phyloP scores from a whole-genome alignment of 2,329 filamentous ascomycete species.

The Ophiostoma australiae region DNA sequence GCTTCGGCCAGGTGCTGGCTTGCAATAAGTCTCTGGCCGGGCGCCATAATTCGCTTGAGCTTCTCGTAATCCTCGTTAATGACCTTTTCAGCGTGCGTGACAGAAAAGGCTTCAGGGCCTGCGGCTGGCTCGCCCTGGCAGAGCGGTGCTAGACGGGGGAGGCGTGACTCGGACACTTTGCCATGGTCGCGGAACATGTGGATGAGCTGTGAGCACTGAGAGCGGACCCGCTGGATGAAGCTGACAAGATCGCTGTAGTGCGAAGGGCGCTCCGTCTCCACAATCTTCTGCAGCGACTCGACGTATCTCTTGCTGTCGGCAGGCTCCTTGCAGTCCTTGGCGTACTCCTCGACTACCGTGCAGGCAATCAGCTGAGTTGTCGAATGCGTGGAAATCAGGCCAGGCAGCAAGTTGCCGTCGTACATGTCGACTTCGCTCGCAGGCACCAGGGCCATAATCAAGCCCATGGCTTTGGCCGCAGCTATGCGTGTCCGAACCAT shows the following conservation, averaged over 20 bases:
- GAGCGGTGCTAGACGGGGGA: constrained; percentile 80
- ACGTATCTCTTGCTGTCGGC: constrained; percentile 56
- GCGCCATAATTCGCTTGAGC: constrained; percentile 81
- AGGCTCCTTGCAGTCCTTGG: constrained; percentile 50
- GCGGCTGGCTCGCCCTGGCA: constrained; percentile 91
- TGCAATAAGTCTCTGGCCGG: constrained; percentile 80
- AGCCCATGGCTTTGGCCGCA: constrained; percentile 78
- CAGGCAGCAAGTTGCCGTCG: constrained; percentile 59
- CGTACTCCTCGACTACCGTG: constrained; percentile 84
- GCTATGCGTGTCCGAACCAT: constrained; percentile 86
- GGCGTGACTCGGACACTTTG: constrained; percentile 67
- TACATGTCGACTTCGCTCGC: constrained; percentile 56
- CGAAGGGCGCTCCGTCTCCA: constrained; percentile 73
- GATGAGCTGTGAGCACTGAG: constrained; percentile 84
- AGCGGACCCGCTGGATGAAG: constrained; percentile 81
- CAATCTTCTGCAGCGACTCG: constrained; percentile 63
- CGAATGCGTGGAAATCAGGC: constrained; percentile 67
- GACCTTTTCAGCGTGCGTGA: constrained; percentile 82
- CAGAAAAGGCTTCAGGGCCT: constrained; percentile 85
- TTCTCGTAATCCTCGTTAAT: constrained; percentile 79
- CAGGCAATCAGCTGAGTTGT: constrained; percentile 81
- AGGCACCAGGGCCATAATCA: constrained; percentile 76
- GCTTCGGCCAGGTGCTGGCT: constrained; percentile 74
- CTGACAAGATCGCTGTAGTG: constrained; percentile 88
- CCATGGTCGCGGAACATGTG: constrained; percentile 89